Base-by-base conservation (phyloP, 2,329 filamentous ascomycete genomes). In the Trichophyton schoenleinii region DNA sequence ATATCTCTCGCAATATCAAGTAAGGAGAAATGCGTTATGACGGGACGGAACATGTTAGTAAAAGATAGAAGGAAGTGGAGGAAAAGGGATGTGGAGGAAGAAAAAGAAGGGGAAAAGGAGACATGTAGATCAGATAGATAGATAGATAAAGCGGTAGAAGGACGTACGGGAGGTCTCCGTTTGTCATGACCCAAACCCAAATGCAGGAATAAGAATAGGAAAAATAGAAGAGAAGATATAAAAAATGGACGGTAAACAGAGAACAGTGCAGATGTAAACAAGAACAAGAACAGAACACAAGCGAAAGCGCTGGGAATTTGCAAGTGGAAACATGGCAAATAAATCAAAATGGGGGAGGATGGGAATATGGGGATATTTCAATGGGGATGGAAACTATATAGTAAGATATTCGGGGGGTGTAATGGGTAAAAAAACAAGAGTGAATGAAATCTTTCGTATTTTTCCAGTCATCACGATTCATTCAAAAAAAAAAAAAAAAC, bases 141-240 rank as follows among this genome's bases (percentile, higher is more conserved):
- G 11, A 36, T 38, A 38, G 34, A 38, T 38, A 38, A 13, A 38
- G 31, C 15, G 31, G 34, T 34, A 55, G 28, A 36, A 36, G 4
- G 31, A 55, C 11, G 15, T 36, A n/a, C n/a, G 52, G 28, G 52
- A 36, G 52, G 25, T 36, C 52, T 55, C 52, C 31, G 28, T 36
- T 31, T 36, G 13, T 36, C 52, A 55, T 55, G 52, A 55, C 52
- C 52, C 52, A 55, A 55, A 55, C 55, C 41, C 55, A 58, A 25
- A 58, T 42, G 41, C 36, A 44, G 28, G 55, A 58, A 42, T 36
- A 25, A 42, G n/a, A 42, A 20, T 28, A 58, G 11, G 11, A 58
- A 41, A 44, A 15, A 18, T 44, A 58, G 5, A 7, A 31, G 28
- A 31, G 28, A 31, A 31, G 28, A 31, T 31, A 31, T 31, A 31